A percentile compares a stretch with the other conserved stretches of the same genome.
Conservation (phyloP, 2,329 filamentous ascomycete genomes). For the Clarireedia sp. region DNA sequence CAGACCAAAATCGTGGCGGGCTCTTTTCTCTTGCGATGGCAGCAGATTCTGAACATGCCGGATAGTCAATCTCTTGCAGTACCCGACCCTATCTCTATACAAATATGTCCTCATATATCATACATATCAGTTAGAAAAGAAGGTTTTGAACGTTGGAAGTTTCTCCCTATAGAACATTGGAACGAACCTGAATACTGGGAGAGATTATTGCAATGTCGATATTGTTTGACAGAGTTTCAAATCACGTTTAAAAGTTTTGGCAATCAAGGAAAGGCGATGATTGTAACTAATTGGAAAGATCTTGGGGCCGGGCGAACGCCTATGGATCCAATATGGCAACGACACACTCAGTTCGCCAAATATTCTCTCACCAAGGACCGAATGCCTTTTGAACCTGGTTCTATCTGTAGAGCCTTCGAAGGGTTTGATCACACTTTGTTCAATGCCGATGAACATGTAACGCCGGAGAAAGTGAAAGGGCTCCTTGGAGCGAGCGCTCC, state of each 20-base stretch:
- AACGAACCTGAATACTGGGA: not conserved
- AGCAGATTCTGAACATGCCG: not conserved
- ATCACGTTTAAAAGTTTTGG: not conserved
- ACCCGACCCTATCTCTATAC: not conserved
- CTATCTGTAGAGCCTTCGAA: no score
- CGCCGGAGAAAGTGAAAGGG: no score
- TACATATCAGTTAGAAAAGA: not conserved
- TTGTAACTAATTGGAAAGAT: not conserved
- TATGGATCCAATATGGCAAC: no score
- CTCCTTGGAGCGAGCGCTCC: no score
- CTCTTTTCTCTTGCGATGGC: not conserved
- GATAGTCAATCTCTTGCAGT: no score
- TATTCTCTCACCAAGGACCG: no score
- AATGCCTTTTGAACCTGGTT: no score
- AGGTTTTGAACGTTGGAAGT: no score
- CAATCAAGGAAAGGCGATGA: not conserved
- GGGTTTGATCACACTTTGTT: no score
- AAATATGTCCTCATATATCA: not conserved
- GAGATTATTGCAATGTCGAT: not conserved
- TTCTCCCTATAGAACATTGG: not conserved
- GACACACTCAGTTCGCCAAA: no score
- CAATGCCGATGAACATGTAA: no score
- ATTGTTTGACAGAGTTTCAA: not conserved
- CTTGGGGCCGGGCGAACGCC: not conserved
- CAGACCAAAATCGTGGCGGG: not conserved